Evolutionary conservation across 371 early-diverging fungal species (phyloP).

Genomic region (Mortierella sp.): DNA sequence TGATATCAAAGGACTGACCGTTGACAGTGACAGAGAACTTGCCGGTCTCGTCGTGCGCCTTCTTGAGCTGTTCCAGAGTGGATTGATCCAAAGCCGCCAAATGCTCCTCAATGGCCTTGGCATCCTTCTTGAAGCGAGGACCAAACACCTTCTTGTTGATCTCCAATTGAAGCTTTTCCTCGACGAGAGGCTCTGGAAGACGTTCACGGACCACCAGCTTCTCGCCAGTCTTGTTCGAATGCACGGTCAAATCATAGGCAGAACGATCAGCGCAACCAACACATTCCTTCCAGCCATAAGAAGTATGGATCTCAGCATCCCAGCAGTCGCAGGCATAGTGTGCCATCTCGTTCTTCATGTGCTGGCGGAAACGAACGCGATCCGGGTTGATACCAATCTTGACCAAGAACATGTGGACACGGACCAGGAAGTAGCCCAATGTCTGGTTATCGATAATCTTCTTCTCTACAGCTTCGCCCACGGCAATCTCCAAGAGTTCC

Average conservation of each 20-base stretch:
- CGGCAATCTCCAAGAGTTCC: constrained; percentile 74
- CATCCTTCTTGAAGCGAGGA: constrained; percentile 91
- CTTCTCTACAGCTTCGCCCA: constrained; percentile 95
- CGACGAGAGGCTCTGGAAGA: constrained; percentile 85
- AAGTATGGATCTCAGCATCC: constrained; percentile 97
- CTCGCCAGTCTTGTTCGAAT: constrained; percentile 91
- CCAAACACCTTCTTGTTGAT: constrained; percentile 96
- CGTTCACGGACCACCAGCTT: constrained; percentile 94
- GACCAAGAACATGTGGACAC: constrained; percentile 93
- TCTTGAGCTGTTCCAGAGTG: constrained; percentile 68
- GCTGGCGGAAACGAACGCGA: constrained; percentile 98
- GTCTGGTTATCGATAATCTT: constrained; percentile 97
- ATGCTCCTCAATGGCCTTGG: constrained; percentile 87
- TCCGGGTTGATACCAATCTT: constrained; percentile 94
- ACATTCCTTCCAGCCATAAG: constrained; percentile 99
- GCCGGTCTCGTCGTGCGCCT: constrained; percentile 65
- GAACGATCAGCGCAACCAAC: constrained; percentile 99
- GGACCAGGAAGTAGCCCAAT: constrained; percentile 98
- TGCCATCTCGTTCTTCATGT: constrained; percentile 99
- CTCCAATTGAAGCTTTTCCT: constrained; percentile 83
- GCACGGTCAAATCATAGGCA: constrained; percentile 97
- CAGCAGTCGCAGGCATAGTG: constrained; percentile 99
- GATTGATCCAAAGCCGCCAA: constrained; percentile 72
- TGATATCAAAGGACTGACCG: constrained; percentile 77
- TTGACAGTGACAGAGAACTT: constrained; percentile 67